Evolutionary conservation across 2,329 filamentous ascomycete species (phyloP).

Genomic region (Fusarium goolgardi): DNA sequence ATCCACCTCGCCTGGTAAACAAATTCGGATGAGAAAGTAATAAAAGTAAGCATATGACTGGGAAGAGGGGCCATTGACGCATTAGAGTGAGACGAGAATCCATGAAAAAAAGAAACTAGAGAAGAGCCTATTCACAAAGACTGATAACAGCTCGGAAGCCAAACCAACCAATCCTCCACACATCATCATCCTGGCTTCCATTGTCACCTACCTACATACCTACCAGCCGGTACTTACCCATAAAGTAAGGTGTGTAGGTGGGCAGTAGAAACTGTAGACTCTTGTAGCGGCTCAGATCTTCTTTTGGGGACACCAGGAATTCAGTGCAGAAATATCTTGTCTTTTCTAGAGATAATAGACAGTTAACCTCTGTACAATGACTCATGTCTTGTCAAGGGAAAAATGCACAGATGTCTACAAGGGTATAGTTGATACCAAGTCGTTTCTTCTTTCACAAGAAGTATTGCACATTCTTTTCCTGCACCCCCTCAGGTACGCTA

Average conservation of each 20-base stretch:
- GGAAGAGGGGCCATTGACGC: not conserved
- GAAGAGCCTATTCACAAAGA: not conserved
- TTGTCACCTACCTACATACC: not conserved
- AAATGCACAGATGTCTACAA: not conserved
- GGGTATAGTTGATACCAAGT: not conserved
- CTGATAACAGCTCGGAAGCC: conserved; percentile 25
- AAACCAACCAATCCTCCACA: conserved; percentile 6
- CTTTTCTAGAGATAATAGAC: not conserved
- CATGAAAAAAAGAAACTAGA: conserved; percentile 25
- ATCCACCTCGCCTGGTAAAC: not conserved
- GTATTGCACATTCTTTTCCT: not conserved
- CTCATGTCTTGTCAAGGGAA: not conserved
- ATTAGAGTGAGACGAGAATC: not conserved
- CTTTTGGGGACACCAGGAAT: not conserved
- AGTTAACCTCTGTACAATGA: not conserved
- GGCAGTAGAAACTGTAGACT: not conserved
- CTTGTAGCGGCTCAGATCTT: not conserved
- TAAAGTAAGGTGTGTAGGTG: not conserved
- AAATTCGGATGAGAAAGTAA: conserved; percentile 4
- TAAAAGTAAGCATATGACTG: not conserved
- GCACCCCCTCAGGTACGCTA: not conserved
- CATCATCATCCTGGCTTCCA: not conserved
- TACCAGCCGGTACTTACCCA: not conserved
- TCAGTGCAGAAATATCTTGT: not conserved
- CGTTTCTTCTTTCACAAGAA: conserved; percentile 1